These are phyloP conservation scores for Epichloe elymi DNA, from an alignment of 2,329 filamentous ascomycete species.

Conservation along the genomic window DNA sequence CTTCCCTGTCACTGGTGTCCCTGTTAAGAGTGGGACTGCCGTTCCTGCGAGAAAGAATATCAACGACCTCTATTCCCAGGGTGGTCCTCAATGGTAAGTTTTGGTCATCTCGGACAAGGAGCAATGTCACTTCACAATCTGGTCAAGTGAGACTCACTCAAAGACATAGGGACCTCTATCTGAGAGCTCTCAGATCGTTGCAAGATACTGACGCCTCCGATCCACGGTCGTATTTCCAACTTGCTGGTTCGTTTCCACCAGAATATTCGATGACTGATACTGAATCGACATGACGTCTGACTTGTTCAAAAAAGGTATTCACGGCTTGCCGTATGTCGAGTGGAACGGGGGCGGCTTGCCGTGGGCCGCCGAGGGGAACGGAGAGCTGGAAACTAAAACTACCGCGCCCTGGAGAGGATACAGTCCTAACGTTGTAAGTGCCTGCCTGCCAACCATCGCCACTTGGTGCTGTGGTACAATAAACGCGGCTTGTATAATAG, in stretches of 20 bases:
- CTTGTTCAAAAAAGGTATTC: slow-evolving; percentile 19
- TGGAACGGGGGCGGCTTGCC: slow-evolving; percentile 23
- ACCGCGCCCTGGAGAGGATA: slow-evolving; percentile 25
- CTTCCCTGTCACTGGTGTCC: slow-evolving; percentile 25
- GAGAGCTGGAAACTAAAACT: slow-evolving; percentile 8
- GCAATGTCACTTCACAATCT: neutral
- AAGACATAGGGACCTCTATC: slow-evolving; percentile 32
- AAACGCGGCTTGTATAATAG: neutral
- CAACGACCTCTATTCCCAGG: slow-evolving; percentile 27
- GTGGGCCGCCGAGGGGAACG: slow-evolving; percentile 14
- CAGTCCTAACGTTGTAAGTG: slow-evolving; percentile 33
- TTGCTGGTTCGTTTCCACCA: slow-evolving; percentile 26
- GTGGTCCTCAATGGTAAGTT: slow-evolving; percentile 31
- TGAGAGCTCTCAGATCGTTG: slow-evolving; percentile 31
- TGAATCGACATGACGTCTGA: neutral
- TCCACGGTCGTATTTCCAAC: slow-evolving; percentile 35
- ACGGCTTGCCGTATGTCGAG: slow-evolving; percentile 28
- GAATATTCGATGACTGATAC: neutral
- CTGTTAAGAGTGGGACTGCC: slow-evolving; percentile 24
- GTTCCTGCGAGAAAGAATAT: slow-evolving; percentile 34
- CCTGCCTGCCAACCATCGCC: neutral
- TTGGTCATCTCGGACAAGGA: too few species aligned
- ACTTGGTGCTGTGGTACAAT: too few species aligned
- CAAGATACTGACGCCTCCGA: slow-evolving; percentile 28
- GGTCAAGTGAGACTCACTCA: neutral